Evolutionary conservation across 2,329 filamentous ascomycete genomes (phyloP).

Genomic region (Aaosphaeria pasadenensis): DNA sequence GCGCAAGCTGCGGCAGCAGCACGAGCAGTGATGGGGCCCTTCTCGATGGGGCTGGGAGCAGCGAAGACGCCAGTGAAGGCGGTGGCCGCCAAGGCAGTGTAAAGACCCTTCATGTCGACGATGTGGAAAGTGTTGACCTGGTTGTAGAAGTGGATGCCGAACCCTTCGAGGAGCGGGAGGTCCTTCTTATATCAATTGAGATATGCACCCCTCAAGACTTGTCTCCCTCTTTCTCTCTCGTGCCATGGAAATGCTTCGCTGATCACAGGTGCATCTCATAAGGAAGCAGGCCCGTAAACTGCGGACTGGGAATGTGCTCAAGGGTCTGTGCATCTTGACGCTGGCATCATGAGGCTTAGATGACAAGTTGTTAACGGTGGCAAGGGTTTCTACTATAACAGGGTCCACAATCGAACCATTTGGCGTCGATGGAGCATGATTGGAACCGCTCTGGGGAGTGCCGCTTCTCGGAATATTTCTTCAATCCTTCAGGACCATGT

Average conservation of each 20-base stretch:
- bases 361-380: conserved; percentile 18
- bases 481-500: too few species aligned
- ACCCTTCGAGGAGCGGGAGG: conserved; percentile 4
- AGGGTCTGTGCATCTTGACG: conserved; percentile 25
- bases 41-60: conserved; percentile 27
- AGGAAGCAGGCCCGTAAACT: conserved; percentile 37
- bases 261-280: conserved; percentile 15
- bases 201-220: not conserved
- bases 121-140: conserved; percentile 12
- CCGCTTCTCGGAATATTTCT: conserved; percentile 11
- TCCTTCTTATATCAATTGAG: conserved; percentile 27
- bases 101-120: conserved; percentile 35
- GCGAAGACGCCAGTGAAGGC: conserved; percentile 34
- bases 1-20: conserved; percentile 28
- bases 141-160: conserved; percentile 16
- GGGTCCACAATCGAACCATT: conserved; percentile 19
- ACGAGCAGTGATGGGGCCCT: conserved; percentile 33
- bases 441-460: conserved; percentile 13
- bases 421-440: conserved; percentile 8
- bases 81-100: conserved; percentile 31
- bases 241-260: conserved; percentile 6
- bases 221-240: conserved; percentile 3
- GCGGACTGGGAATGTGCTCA: conserved; percentile 22
- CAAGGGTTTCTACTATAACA: conserved; percentile 21
- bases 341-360: conserved; percentile 29